Evolutionary conservation across 768 basidiomycete species (phyloP).

Genomic region (Sistotremastrum suecicum): DNA sequence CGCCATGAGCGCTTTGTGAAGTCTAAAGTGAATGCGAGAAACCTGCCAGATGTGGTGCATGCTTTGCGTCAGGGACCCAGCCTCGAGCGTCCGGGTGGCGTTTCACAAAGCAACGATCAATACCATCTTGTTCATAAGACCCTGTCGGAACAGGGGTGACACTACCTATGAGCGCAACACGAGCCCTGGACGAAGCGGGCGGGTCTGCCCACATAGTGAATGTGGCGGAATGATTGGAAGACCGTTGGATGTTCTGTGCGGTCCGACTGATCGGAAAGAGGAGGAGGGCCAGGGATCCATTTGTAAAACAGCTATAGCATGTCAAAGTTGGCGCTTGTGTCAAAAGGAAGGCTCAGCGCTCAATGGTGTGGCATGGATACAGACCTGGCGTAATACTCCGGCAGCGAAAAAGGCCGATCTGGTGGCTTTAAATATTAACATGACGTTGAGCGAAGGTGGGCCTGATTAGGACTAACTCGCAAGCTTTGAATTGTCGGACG

Average conservation of each 20-base stretch:
- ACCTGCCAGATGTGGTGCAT: conserved; percentile 30
- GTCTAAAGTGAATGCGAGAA: conserved; percentile 3
- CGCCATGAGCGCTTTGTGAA: conserved; percentile 3
- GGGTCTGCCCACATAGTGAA: conserved; percentile 26
- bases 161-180: conserved; percentile 37
- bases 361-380: not conserved
- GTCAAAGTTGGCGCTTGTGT: not conserved
- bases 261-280: conserved; percentile 42
- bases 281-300: conserved; percentile 38
- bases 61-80: conserved; percentile 34
- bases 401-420: conserved; percentile 36
- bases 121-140: not conserved
- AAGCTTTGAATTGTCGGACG: conserved; percentile 23
- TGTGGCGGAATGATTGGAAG: conserved; percentile 26
- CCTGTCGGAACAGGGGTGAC: conserved; percentile 17
- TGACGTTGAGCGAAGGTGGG: not conserved
- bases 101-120: conserved; percentile 7
- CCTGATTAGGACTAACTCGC: conserved; percentile 18
- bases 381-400: conserved; percentile 38
- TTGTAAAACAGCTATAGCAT: conserved; percentile 28
- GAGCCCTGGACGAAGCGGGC: conserved; percentile 28
- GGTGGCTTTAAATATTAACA: not conserved
- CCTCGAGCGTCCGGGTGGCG: conserved; percentile 34
- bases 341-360: not conserved
- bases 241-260: conserved; percentile 32